These are phyloP conservation scores for Mycogone perniciosa DNA, from an alignment of 2,329 filamentous ascomycete species.

Conservation along the genomic window DNA sequence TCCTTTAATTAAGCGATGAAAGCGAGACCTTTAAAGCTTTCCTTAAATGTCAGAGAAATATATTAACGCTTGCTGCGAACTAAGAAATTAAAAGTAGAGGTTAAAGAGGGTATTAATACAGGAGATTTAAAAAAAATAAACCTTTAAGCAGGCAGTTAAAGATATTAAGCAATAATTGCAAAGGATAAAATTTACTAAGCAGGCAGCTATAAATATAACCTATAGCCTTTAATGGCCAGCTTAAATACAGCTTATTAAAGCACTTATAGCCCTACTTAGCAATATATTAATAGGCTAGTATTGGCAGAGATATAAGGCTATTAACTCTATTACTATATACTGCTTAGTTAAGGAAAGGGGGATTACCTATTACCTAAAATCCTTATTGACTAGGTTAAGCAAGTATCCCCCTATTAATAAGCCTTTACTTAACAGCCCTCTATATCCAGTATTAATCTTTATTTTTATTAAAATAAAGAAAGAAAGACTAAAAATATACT, in stretches of 20 bases:
- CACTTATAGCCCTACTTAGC: conserved; percentile 9
- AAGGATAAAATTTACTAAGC: conserved; percentile 14
- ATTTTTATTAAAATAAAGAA: conserved; percentile 10
- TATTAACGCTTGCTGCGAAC: not conserved
- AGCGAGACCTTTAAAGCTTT: not conserved
- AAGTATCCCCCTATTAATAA: not conserved
- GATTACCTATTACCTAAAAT: not conserved
- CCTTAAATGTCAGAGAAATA: conserved; percentile 6
- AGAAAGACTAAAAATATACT: conserved; percentile 11
- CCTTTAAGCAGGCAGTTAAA: conserved; percentile 15
- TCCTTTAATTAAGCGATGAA: conserved; percentile 7
- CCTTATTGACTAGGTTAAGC: not conserved
- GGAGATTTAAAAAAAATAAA: conserved; percentile 14
- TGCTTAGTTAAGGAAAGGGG: conserved; percentile 12
- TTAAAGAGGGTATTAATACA: conserved; percentile 14
- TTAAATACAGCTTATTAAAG: conserved; percentile 14
- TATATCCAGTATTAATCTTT: conserved; percentile 8
- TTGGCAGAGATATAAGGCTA: conserved; percentile 9
- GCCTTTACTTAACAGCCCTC: not conserved
- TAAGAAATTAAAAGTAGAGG: conserved; percentile 15
- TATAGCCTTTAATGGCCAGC: conserved; percentile 10
- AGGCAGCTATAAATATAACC: conserved; percentile 1
- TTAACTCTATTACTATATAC: conserved; percentile 12
- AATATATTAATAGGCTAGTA: conserved; percentile 13
- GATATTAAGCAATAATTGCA: conserved; percentile 18